These are phyloP conservation scores for Ramaria sp. DNA, from an alignment of 768 basidiomycete genomes.

Conservation along the genomic window DNA sequence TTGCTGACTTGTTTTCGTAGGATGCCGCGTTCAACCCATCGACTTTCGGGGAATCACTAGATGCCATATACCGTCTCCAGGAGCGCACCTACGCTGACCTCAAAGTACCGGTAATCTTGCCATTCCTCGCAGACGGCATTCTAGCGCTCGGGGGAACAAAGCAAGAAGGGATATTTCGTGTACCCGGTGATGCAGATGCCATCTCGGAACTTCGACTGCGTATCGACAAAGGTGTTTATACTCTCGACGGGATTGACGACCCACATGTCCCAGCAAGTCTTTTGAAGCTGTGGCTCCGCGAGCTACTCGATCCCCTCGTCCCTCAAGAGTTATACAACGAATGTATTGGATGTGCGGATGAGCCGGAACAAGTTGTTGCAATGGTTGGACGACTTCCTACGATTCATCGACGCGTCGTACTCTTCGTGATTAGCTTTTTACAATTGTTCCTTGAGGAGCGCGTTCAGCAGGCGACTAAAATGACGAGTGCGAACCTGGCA, in stretches of 20 bases:
- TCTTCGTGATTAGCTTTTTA: constrained; percentile 85
- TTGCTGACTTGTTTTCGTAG: constrained; percentile 23
- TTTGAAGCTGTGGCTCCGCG: constrained; percentile 88
- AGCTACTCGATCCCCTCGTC: constrained; percentile 85
- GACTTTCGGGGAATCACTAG: constrained; percentile 85
- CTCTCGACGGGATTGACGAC: constrained; percentile 80
- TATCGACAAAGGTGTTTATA: constrained; percentile 87
- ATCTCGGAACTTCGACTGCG: constrained; percentile 83
- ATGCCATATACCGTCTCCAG: constrained; percentile 74
- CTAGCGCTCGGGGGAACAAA: constrained; percentile 78
- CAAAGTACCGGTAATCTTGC: constrained; percentile 85
- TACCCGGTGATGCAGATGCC: constrained; percentile 83
- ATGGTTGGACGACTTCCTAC: constrained; percentile 74
- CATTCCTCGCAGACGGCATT: constrained; percentile 88
- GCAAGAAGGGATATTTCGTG: constrained; percentile 85
- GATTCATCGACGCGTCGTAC: constrained; percentile 74
- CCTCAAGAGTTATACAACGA: constrained; percentile 90
- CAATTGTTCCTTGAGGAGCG: constrained; percentile 80
- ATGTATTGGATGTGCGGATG: constrained; percentile 59
- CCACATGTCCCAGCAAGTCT: constrained; percentile 84
- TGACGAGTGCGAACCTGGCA: constrained; percentile 83
- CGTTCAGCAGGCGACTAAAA: constrained; percentile 67
- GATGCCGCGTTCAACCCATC: constrained; percentile 94
- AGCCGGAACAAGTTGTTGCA: constrained; percentile 58
- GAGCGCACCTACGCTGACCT: constrained; percentile 76